Evolutionary conservation across 352 stramenopile genomes (phyloP), one percentile per base, ranked within the genome.

Genomic region (Pythium rishiriense): DNA sequence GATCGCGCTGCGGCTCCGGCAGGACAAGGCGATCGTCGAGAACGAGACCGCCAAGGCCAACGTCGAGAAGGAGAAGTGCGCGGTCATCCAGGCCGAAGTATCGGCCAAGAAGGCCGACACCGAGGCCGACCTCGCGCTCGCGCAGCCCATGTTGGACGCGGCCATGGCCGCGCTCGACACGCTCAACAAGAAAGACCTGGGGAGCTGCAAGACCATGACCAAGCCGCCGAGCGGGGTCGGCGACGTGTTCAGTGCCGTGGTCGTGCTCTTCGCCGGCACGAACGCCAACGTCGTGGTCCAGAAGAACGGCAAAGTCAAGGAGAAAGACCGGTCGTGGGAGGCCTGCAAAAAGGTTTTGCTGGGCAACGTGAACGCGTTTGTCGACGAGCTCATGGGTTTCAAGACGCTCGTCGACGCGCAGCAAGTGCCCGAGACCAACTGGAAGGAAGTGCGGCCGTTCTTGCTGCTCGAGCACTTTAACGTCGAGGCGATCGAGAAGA

Each of bases 291-390:
- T 93, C 0, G 61, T 88, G 3, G 70, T 89, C 3, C 87, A 97
- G 64, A 98, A 98, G 81, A 98, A 93, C 45, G 93, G 87, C 49
- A 98, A 98, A 59, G 89, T 98, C 25, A 94, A 94, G 56, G 85
- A 94, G 53, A 98, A 98, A 64, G 93, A 98, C 68, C 86, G 91
- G 19, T 87, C 83, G 6, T 98, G 95, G 95, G 94, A 98, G 33
- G 87, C 85, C 0, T 84, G 79, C 22, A 98, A 98, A 75, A 98
- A 98, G 62, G 80, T 90, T 21, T 56, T 98, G 10, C 68, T 98
- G 39, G 73, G 85, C 15, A 97, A 98, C 56, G 90, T 98, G 46
- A 97, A 97, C 50, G 91, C 87, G 14, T 94, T 98, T 54, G 91
- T 98, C 22, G 90, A 98, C 46, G 83, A 96, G 31, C 76, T 98